Evolutionary conservation across 257 asterid genomes (phyloP).

Genomic region (Dorcoceras hygrometricum): DNA sequence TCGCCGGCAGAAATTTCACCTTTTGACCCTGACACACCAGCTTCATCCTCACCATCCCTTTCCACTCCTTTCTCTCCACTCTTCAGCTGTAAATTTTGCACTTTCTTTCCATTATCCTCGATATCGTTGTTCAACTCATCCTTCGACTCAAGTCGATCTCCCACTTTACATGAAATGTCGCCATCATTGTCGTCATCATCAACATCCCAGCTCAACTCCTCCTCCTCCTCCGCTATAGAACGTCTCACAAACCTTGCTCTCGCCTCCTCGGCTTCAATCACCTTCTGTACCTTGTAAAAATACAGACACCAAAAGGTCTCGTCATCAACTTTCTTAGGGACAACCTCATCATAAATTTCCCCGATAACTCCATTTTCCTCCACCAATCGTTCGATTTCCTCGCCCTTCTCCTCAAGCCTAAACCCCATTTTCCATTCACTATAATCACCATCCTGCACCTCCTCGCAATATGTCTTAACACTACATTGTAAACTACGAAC

Average conservation of each 20-base stretch:
- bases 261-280: slow-evolving; percentile 62
- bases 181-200: slow-evolving; percentile 40
- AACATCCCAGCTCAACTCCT: slow-evolving; percentile 76
- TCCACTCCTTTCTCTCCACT: slow-evolving; percentile 20
- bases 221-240: slow-evolving; percentile 62
- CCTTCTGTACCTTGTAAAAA: slow-evolving; percentile 62
- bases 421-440: slow-evolving; percentile 68
- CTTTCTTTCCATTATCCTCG: slow-evolving; percentile 33
- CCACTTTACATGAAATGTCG: too few relatives aligned
- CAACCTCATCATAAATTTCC: slow-evolving; percentile 64
- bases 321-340: slow-evolving; percentile 53
- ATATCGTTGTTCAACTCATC: slow-evolving; percentile 31
- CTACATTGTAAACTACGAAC: slow-evolving; percentile 60
- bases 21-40: slow-evolving; percentile 38
- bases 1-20: slow-evolving; percentile 34
- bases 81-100: slow-evolving; percentile 29
- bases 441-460: slow-evolving; percentile 54
- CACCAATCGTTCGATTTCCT: slow-evolving; percentile 49
- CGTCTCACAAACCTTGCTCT: slow-evolving; percentile 55
- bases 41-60: slow-evolving; percentile 29
- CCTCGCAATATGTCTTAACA: slow-evolving; percentile 62
- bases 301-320: slow-evolving; percentile 82
- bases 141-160: slow-evolving; percentile 12
- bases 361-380: slow-evolving; percentile 43
- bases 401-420: slow-evolving; percentile 47